Percentiles rank a stretch among this genome's conserved stretches.
phyloP scores from a whole-genome alignment of 1,284 basidiomycete genomes.

The Trichosporon faecale region DNA sequence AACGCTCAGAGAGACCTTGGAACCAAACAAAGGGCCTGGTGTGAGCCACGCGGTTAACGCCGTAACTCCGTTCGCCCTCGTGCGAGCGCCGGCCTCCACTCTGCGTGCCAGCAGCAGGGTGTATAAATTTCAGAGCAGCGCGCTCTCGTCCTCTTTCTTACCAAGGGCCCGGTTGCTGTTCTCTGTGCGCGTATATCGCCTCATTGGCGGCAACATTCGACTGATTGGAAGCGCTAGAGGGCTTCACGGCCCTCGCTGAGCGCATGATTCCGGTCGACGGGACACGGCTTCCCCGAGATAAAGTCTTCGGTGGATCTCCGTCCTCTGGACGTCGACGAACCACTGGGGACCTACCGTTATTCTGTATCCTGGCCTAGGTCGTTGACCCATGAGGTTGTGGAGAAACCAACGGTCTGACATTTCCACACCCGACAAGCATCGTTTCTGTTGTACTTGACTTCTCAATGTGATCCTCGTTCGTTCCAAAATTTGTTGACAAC shows the following conservation, averaged over 20 bases:
- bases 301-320: slow-evolving; percentile 11
- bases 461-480: neutral
- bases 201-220: slow-evolving; percentile 20
- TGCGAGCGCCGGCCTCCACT: slow-evolving; percentile 8
- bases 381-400: slow-evolving; percentile 32
- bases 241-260: slow-evolving; percentile 11
- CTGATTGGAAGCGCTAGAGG: slow-evolving; percentile 22
- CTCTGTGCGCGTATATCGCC: slow-evolving; percentile 6
- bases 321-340: slow-evolving; percentile 21
- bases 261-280: slow-evolving; percentile 31
- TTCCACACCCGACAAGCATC: neutral
- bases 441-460: neutral
- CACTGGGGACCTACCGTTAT: slow-evolving; percentile 26
- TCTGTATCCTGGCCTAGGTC: slow-evolving; percentile 35
- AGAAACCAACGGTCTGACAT: slow-evolving; percentile 34
- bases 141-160: slow-evolving; percentile 14
- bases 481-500: neutral
- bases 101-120: neutral
- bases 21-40: neutral
- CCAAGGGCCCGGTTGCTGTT: slow-evolving; percentile 27
- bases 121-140: slow-evolving; percentile 11
- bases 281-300: slow-evolving; percentile 31
- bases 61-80: slow-evolving; percentile 10
- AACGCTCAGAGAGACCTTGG: neutral
- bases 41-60: neutral